phyloP scores from a whole-genome alignment of 2,329 filamentous ascomycete genomes.

The Scleromitrula shiraiana region DNA sequence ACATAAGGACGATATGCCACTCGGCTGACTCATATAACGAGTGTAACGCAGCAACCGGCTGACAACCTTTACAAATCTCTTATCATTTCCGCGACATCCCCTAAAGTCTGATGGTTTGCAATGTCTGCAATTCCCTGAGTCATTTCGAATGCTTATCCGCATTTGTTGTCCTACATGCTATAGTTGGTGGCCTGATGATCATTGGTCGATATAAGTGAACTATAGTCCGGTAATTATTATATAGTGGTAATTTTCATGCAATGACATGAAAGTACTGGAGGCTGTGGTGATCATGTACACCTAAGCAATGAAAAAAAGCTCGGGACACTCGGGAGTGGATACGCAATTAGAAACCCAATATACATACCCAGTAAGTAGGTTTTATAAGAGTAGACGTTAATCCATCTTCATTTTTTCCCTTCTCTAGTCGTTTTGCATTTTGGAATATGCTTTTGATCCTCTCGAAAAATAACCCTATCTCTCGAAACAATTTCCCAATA shows the following conservation, averaged over 20 bases:
- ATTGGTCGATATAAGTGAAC: slow-evolving; percentile 1
- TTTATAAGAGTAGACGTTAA: background rate
- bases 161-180: slow-evolving; percentile 5
- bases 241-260: background rate
- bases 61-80: background rate
- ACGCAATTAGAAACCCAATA: slow-evolving; percentile 2
- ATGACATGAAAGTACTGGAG: slow-evolving; percentile 1
- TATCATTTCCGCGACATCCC: background rate
- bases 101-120: background rate
- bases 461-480: background rate
- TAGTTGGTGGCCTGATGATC: slow-evolving; percentile 7
- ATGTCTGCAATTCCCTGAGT: slow-evolving; percentile 8
- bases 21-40: background rate
- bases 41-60: background rate
- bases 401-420: background rate
- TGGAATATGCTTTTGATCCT: slow-evolving; percentile 4
- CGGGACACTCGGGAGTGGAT: slow-evolving; percentile 9
- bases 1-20: too few species aligned
- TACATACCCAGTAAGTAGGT: too few species aligned
- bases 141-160: slow-evolving; percentile 7
- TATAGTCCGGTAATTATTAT: slow-evolving; percentile 6
- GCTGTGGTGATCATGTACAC: slow-evolving; percentile 1
- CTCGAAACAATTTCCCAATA: background rate
- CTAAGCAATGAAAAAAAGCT: slow-evolving; percentile 1
- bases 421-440: background rate